Evolutionary conservation across 495 filamentous ascomycete genomes (phyloP).

Genomic region (Neurospora tetrasperma): DNA sequence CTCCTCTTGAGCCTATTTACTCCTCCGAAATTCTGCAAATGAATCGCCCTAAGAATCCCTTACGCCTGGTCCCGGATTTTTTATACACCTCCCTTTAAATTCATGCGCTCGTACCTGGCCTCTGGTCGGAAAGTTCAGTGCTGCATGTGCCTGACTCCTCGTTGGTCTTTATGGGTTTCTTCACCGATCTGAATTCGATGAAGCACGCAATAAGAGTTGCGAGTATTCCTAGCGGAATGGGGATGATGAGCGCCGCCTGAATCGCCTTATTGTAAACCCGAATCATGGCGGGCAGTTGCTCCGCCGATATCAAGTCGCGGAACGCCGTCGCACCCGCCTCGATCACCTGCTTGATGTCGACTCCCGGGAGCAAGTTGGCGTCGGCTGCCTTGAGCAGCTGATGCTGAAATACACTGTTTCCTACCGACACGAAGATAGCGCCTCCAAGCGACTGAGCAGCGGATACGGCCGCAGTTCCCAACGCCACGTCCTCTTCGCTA

Average conservation of each 20-base stretch:
- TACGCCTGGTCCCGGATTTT: background rate
- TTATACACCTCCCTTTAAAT: background rate
- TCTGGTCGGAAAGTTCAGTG: background rate
- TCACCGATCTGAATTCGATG: constrained; percentile 43
- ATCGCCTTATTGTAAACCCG: constrained; percentile 24
- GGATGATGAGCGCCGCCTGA: constrained; percentile 19
- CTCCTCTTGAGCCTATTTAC: background rate
- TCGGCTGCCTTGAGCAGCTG: constrained; percentile 31
- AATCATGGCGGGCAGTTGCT: constrained; percentile 20
- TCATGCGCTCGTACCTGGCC: background rate
- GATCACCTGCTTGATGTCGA: constrained; percentile 23
- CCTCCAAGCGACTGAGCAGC: constrained; percentile 52
- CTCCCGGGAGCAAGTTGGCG: constrained; percentile 10
- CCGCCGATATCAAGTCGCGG: constrained; percentile 19
- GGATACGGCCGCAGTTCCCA: constrained; percentile 51
- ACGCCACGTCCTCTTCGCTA: constrained; percentile 40
- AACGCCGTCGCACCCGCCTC: constrained; percentile 42
- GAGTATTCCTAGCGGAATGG: constrained; percentile 25
- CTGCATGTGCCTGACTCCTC: background rate
- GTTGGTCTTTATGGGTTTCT: constrained; percentile 5
- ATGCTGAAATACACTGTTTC: constrained; percentile 49
- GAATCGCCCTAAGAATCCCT: background rate
- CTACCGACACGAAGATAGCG: constrained; percentile 52
- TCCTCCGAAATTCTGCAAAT: background rate
- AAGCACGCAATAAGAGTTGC: constrained; percentile 31